Conservation (phyloP, 192 early-diverging fungal genomes). For the Globomyces pollinis-pini region DNA sequence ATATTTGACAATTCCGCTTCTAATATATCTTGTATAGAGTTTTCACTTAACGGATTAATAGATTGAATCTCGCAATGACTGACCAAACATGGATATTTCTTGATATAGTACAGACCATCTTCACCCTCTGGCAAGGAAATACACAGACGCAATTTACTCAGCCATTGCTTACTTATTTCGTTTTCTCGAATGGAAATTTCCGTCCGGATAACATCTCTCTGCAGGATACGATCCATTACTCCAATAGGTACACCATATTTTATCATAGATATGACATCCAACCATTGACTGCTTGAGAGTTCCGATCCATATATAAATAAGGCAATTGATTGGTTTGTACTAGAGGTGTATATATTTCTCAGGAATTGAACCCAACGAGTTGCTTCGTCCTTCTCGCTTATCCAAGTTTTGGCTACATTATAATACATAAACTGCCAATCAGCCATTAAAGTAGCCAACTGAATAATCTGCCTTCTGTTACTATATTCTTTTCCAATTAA, state of each 20-base stretch:
- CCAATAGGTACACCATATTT: conserved; percentile 12
- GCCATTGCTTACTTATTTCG: too few species aligned
- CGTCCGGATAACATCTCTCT: too few species aligned
- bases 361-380: neutral
- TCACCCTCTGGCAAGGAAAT: too few species aligned
- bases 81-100: too few species aligned
- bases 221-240: too few species aligned
- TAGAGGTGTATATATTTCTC: neutral
- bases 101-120: too few species aligned
- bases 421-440: neutral
- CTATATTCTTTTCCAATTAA: neutral
- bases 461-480: neutral
- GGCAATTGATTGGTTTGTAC: neutral
- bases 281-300: neutral
- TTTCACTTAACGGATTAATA: too few species aligned
- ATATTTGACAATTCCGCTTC: too few species aligned
- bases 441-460: neutral
- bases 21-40: too few species aligned
- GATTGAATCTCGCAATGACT: too few species aligned
- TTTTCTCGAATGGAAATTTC: too few species aligned
- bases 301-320: neutral
- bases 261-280: conserved; percentile 3
- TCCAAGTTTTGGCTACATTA: neutral
- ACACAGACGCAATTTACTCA: too few species aligned
- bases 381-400: neutral